Evolutionary conservation across 768 basidiomycete genomes (phyloP).

Genomic region (Heimioporus sp.): DNA sequence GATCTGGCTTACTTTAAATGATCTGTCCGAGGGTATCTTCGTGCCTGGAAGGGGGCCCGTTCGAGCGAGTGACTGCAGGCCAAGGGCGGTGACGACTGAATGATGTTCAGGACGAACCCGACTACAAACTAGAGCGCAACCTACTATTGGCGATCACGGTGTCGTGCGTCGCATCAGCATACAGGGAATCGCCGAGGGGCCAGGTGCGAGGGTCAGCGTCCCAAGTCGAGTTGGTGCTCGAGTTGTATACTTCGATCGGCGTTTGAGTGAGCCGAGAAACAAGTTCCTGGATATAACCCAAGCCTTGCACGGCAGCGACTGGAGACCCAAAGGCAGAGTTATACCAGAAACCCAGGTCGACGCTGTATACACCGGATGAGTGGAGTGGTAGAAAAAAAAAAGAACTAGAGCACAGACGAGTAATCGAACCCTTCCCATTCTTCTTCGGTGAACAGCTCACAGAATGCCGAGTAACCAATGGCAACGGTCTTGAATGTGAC

Average conservation of each 20-base stretch:
- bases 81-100: slow-evolving; percentile 79
- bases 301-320: slow-evolving; percentile 69
- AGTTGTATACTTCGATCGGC: slow-evolving; percentile 66
- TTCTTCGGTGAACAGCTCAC: slow-evolving; percentile 82
- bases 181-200: slow-evolving; percentile 69
- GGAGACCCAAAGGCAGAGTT: slow-evolving; percentile 81
- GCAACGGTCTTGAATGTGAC: slow-evolving; percentile 72
- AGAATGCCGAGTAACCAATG: slow-evolving; percentile 88
- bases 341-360: slow-evolving; percentile 41
- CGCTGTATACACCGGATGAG: slow-evolving; percentile 1
- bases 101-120: background rate
- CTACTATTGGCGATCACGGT: slow-evolving; percentile 85
- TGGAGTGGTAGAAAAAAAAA: background rate
- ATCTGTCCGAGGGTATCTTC: slow-evolving; percentile 61
- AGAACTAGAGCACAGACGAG: slow-evolving; percentile 44
- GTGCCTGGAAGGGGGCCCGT: slow-evolving; percentile 74
- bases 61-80: slow-evolving; percentile 69
- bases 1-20: slow-evolving; percentile 74
- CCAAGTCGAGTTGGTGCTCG: slow-evolving; percentile 83
- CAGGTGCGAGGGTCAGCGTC: slow-evolving; percentile 68
- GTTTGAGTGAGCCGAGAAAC: slow-evolving; percentile 79
- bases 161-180: slow-evolving; percentile 90
- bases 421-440: slow-evolving; percentile 96
- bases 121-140: slow-evolving; percentile 14
- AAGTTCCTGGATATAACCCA: slow-evolving; percentile 82